A percentile compares a stretch with the other conserved stretches of the same genome.
phyloP scores from a whole-genome alignment of 495 filamentous ascomycete genomes.

The Aspergillus sclerotiicarbonarius region DNA sequence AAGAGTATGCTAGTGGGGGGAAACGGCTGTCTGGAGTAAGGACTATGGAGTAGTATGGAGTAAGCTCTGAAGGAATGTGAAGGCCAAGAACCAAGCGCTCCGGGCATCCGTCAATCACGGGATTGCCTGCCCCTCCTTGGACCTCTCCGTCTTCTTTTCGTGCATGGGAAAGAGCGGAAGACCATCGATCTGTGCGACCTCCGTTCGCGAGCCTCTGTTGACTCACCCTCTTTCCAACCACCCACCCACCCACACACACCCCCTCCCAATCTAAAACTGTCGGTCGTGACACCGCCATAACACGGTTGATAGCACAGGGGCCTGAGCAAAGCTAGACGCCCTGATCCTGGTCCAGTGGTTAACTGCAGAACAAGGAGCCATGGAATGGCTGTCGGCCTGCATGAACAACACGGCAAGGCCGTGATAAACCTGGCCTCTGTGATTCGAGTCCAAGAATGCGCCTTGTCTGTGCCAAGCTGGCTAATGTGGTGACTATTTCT shows the following conservation, averaged over 20 bases:
- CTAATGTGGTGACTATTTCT: constrained; percentile 2
- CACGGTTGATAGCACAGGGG: not conserved
- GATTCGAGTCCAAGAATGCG: constrained; percentile 1
- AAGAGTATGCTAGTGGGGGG: too few relatives aligned
- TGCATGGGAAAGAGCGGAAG: not conserved
- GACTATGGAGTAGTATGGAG: too few relatives aligned
- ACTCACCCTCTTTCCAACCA: not conserved
- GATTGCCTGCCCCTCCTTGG: not conserved
- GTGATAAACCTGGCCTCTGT: not conserved
- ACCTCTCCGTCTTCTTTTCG: not conserved
- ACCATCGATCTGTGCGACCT: not conserved
- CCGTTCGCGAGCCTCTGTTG: not conserved
- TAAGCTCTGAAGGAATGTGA: not conserved
- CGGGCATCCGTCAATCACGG: not conserved
- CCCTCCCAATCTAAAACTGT: not conserved
- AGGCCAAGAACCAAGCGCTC: not conserved
- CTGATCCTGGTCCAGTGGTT: not conserved
- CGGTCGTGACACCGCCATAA: not conserved
- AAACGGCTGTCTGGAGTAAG: too few relatives aligned
- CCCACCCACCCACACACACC: not conserved
- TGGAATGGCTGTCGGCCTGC: not conserved
- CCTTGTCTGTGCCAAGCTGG: not conserved
- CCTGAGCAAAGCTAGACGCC: not conserved
- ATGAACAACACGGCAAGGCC: not conserved
- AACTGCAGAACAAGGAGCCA: not conserved